Evolutionary conservation across 257 asterid species (phyloP), one percentile per base, ranked within the genome.

Genomic region (Nicotiana obtusifolia): DNA sequence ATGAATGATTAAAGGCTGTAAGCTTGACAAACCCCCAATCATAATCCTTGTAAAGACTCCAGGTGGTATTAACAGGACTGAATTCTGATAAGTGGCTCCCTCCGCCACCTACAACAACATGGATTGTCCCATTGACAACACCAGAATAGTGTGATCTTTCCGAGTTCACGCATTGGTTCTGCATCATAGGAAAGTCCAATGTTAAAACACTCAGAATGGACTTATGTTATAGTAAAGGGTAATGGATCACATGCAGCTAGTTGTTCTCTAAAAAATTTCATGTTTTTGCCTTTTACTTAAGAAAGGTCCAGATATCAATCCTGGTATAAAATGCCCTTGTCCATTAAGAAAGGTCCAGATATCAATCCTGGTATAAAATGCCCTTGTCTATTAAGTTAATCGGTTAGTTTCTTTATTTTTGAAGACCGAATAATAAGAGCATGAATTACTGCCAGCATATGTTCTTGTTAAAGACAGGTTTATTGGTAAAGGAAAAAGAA

Each of bases 1-100:
- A 90, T 1, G 97, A 92, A 67, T 84, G 94, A 81, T 94, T 91
- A 28, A 88, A 90, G 3, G 97, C 90, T 0, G 97, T 92, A 33
- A 94, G 59, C 88, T 94, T 94, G 22, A 86, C 93, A 20, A 92
- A 94, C 22, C 98, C 97, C 86, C 85, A 94, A 77, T 93, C 97
- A 0, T 86, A 84, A 81, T 94, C 98, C 87, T 88, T 93, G 91
- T 85, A 85, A 33, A 94, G 79, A 56, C 98, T 94, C 96, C 98
- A 94, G 2, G 57, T 62, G 5, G 97, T 88, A 65, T 86, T 88
- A 3, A 90, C 62, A 0, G 88, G 10, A 64, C 91, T 85, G 78
- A 88, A 94, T 26, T 83, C 87, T 2, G 97, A 91, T 64, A 94
- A 87, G 77, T 91, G 96, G n/a, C 90, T 44, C 67, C 93, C 94